Percentiles rank a stretch among this genome's conserved stretches.
Conservation (phyloP, 176 grass and related monocot species). For the Chloris gayana region DNA sequence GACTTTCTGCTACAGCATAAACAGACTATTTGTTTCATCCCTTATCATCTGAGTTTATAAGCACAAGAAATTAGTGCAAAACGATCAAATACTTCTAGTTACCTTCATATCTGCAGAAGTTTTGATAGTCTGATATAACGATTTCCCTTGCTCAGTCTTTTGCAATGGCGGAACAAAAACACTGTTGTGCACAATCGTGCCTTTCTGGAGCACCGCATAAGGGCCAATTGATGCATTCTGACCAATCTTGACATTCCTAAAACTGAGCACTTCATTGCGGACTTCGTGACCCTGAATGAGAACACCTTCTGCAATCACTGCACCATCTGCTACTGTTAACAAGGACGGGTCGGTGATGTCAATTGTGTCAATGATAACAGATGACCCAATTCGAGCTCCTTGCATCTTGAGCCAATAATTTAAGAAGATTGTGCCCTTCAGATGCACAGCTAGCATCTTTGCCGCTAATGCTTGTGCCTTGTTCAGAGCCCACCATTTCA, state of each 20-base stretch:
- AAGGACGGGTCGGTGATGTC: conserved; percentile 70
- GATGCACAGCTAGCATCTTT: conserved; percentile 69
- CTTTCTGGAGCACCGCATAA: conserved; percentile 63
- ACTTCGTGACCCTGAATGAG: conserved; percentile 69
- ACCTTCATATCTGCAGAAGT: conserved; percentile 49
- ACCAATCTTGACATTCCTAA: conserved; percentile 54
- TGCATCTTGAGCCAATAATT: conserved; percentile 78
- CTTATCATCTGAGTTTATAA: conserved; percentile 14
- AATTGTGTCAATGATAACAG: conserved; percentile 69
- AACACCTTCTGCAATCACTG: conserved; percentile 68
- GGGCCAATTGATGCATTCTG: conserved; percentile 56
- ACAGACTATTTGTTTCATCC: not conserved
- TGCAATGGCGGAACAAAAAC: conserved; percentile 51
- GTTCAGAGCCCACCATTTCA: conserved; percentile 82
- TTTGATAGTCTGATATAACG: conserved; percentile 17
- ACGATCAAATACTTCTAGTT: conserved; percentile 8
- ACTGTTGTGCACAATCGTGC: conserved; percentile 47
- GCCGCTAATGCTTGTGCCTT: conserved; percentile 60
- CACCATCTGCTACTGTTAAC: conserved; percentile 57
- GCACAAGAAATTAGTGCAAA: not conserved
- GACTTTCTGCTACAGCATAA: conserved; percentile 4
- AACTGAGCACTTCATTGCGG: conserved; percentile 55
- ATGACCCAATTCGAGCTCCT: conserved; percentile 68
- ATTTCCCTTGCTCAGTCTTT: conserved; percentile 46
- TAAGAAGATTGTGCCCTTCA: conserved; percentile 66